Evolutionary conservation across 2,329 filamentous ascomycete species (phyloP).

Genomic region (Ophiocordyceps robertsii): DNA sequence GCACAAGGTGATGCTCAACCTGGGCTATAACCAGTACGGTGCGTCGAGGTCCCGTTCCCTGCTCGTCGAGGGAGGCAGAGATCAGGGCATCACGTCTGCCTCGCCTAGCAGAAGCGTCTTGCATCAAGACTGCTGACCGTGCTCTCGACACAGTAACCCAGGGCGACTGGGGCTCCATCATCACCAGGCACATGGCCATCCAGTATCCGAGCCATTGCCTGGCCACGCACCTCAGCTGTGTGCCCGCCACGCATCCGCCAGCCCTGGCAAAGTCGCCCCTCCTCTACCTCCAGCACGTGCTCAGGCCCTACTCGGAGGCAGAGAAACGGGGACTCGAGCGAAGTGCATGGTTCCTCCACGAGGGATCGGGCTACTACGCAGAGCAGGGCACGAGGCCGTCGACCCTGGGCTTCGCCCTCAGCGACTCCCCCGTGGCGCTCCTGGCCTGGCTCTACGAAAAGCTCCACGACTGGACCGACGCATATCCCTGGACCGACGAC

Average conservation of each 20-base stretch:
- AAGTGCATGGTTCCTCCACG: conserved; percentile 39
- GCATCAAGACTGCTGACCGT: not conserved
- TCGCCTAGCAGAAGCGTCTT: no score
- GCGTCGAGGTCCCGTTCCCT: not conserved
- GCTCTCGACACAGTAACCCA: conserved; percentile 29
- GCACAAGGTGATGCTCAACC: conserved; percentile 54
- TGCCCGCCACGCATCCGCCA: not conserved
- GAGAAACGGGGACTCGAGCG: conserved; percentile 23
- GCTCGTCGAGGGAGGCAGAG: no score
- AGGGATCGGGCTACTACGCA: conserved; percentile 28
- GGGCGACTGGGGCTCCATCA: conserved; percentile 57
- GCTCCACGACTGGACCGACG: conserved; percentile 58
- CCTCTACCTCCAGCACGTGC: not conserved
- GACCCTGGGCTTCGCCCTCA: conserved; percentile 55
- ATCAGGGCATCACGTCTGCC: no score
- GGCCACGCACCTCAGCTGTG: conserved; percentile 41
- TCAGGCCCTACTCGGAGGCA: not conserved
- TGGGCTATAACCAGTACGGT: conserved; percentile 39
- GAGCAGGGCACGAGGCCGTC: conserved; percentile 52
- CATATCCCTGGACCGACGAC: conserved; percentile 60
- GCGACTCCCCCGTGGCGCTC: conserved; percentile 56
- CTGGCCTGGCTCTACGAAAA: conserved; percentile 76
- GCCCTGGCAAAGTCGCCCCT: not conserved
- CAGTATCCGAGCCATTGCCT: conserved; percentile 37
- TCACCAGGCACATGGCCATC: conserved; percentile 48